Conservation (phyloP, 2,329 filamentous ascomycete species). For the Ophidiomyces ophidiicola region DNA sequence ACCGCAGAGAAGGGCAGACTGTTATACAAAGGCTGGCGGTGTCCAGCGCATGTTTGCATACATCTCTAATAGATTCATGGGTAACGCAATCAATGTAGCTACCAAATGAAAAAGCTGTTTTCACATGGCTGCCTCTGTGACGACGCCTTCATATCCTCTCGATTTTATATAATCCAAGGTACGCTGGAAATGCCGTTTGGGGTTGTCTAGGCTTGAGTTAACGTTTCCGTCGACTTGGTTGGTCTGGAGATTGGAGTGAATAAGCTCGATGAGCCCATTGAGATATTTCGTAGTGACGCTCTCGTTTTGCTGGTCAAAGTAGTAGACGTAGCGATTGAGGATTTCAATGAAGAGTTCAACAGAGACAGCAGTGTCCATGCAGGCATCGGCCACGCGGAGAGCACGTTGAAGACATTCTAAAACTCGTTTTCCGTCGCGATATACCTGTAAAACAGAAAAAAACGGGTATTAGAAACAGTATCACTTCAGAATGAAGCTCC, state of each 20-base stretch:
- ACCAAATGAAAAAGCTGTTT: not conserved
- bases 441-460: conserved; percentile 44
- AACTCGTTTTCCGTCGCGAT: conserved; percentile 93
- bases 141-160: conserved; percentile 84
- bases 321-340: conserved; percentile 95
- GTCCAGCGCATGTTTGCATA: conserved; percentile 1
- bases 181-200: conserved; percentile 84
- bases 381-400: conserved; percentile 89
- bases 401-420: conserved; percentile 92
- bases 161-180: conserved; percentile 88
- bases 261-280: conserved; percentile 94
- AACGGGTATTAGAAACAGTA: too few species aligned
- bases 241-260: conserved; percentile 85
- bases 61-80: not conserved
- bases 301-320: conserved; percentile 98
- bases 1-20: not conserved
- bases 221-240: conserved; percentile 53
- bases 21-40: not conserved
- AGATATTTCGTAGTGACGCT: conserved; percentile 96
- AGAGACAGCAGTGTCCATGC: conserved; percentile 95
- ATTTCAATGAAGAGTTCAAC: conserved; percentile 99
- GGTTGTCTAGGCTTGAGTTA: conserved; percentile 70
- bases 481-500: not conserved
- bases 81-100: not conserved
- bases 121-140: conserved; percentile 50